These are phyloP conservation scores for Jackrogersella minutella DNA, from an alignment of 495 filamentous ascomycete genomes.

Conservation along the genomic window DNA sequence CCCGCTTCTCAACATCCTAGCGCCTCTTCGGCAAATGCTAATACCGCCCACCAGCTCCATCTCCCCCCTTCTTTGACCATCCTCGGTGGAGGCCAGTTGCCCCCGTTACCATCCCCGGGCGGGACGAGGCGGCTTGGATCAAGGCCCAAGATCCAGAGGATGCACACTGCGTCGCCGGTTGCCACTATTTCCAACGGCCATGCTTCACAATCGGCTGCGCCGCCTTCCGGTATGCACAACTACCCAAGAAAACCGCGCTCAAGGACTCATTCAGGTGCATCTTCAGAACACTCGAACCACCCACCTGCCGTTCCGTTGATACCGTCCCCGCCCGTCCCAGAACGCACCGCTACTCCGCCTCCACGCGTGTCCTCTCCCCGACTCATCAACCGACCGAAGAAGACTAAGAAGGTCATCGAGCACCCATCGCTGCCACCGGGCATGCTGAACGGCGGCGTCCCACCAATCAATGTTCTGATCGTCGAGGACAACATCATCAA, in stretches of 20 bases:
- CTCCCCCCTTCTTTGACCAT: constrained; percentile 74
- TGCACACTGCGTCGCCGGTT: constrained; percentile 80
- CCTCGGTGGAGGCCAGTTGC: constrained; percentile 78
- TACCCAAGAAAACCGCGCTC: constrained; percentile 47
- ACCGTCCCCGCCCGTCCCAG: constrained; percentile 42
- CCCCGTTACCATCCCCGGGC: constrained; percentile 85
- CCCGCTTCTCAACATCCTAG: constrained; percentile 52
- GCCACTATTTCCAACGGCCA: constrained; percentile 62
- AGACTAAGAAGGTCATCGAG: constrained; percentile 64
- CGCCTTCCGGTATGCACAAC: constrained; percentile 51
- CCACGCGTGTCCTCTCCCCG: constrained; percentile 69
- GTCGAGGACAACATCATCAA: constrained; percentile 99
- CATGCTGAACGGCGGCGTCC: constrained; percentile 83
- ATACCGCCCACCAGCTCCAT: constrained; percentile 49
- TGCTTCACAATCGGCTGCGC: constrained; percentile 43
- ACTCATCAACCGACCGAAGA: constrained; percentile 52
- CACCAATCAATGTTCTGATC: constrained; percentile 96
- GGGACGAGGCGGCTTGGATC: constrained; percentile 55
- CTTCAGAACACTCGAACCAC: constrained; percentile 53
- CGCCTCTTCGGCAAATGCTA: constrained; percentile 38
- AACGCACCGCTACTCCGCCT: constrained; percentile 61
- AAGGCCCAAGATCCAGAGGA: constrained; percentile 69
- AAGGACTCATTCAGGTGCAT: constrained; percentile 62
- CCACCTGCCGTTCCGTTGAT: constrained; percentile 42
- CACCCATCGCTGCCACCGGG: constrained; percentile 64